Conservation (phyloP, 2,329 filamentous ascomycete genomes). For the Aurifilum marmelostoma region DNA sequence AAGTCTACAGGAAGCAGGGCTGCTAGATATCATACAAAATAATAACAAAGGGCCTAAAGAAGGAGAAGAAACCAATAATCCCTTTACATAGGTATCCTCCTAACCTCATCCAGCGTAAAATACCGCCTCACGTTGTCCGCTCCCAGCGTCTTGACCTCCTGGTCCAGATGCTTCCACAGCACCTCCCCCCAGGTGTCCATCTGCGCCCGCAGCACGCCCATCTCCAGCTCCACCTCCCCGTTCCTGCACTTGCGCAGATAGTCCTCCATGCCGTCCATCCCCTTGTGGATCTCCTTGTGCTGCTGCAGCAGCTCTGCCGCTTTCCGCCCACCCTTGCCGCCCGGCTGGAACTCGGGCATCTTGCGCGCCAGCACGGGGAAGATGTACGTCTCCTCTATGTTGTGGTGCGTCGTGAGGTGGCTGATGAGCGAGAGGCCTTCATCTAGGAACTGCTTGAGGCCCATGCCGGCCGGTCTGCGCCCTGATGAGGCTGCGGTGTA, state of each 20-base stretch:
- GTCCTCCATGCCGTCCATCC: slow-evolving; percentile 67
- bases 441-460: slow-evolving; percentile 69
- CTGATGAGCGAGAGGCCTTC: slow-evolving; percentile 70
- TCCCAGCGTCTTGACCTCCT: slow-evolving; percentile 77
- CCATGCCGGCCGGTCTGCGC: slow-evolving; percentile 65
- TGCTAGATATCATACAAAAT: not conserved
- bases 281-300: slow-evolving; percentile 78
- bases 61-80: not conserved
- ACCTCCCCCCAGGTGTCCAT: slow-evolving; percentile 81
- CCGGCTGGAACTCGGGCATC: slow-evolving; percentile 75
- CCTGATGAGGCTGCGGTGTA: slow-evolving; percentile 64
- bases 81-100: slow-evolving; percentile 65
- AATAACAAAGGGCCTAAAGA: not conserved
- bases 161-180: slow-evolving; percentile 80
- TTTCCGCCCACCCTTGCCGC: slow-evolving; percentile 31
- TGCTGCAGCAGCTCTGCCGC: slow-evolving; percentile 65
- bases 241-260: slow-evolving; percentile 66
- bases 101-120: slow-evolving; percentile 78
- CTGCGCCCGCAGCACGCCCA: slow-evolving; percentile 64
- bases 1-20: not conserved
- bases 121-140: slow-evolving; percentile 88
- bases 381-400: slow-evolving; percentile 79
- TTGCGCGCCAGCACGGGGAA: slow-evolving; percentile 77
- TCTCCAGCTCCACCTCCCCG: slow-evolving; percentile 64
- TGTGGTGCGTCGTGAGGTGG: slow-evolving; percentile 76